Evolutionary conservation across 169 alveolate species (phyloP).

Genomic region (Prorocentrum cordatum): DNA sequence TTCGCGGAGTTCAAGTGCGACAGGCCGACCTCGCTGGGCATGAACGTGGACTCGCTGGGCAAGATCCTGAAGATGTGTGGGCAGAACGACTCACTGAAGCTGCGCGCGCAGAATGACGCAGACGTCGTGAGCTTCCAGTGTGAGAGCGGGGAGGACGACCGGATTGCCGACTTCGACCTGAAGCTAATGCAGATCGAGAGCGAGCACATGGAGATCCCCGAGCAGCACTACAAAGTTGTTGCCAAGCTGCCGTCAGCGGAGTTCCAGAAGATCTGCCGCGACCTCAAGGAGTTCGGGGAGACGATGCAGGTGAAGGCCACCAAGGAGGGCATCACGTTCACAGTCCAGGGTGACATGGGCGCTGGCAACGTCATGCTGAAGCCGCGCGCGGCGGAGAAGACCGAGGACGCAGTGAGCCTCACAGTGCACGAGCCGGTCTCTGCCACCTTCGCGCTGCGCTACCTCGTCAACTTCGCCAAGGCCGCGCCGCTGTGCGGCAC

Average conservation of each 20-base stretch:
- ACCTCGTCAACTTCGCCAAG: conserved; percentile 48
- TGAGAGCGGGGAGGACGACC: conserved; percentile 21
- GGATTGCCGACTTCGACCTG: conserved; percentile 31
- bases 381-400: conserved; percentile 20
- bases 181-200: conserved; percentile 34
- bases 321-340: conserved; percentile 31
- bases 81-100: not conserved
- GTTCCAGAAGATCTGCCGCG: conserved; percentile 34
- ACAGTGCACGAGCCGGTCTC: conserved; percentile 48
- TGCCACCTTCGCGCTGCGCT: conserved; percentile 17
- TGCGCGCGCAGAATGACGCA: too few relatives aligned
- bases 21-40: not conserved
- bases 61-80: conserved; percentile 16
- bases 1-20: conserved; percentile 38
- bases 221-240: conserved; percentile 52
- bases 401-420: conserved; percentile 20
- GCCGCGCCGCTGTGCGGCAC: too few relatives aligned
- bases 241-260: conserved; percentile 5
- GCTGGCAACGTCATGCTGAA: conserved; percentile 25
- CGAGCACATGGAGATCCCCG: conserved; percentile 58
- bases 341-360: conserved; percentile 25
- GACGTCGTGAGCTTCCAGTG: conserved; percentile 16
- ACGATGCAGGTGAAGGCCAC: conserved; percentile 6
- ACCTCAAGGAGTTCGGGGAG: conserved; percentile 45
- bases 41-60: conserved; percentile 22